Conservation (phyloP, 768 basidiomycete species). For the Podaxis sp. region DNA sequence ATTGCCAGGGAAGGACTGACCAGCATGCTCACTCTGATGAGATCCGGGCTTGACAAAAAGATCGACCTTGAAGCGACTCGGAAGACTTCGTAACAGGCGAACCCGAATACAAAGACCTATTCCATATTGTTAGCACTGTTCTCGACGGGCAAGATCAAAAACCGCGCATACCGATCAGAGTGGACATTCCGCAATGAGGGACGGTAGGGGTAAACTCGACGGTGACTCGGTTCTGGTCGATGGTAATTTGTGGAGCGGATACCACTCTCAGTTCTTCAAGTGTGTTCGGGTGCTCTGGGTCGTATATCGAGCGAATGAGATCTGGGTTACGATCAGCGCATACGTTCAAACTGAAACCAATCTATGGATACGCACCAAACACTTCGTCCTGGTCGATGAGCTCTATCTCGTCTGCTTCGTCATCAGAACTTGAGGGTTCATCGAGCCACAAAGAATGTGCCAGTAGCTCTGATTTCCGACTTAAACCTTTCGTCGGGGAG, state of each 20-base stretch:
- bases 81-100: conserved; percentile 83
- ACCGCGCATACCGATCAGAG: conserved; percentile 73
- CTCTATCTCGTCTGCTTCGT: conserved; percentile 56
- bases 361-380: conserved; percentile 58
- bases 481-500: conserved; percentile 46
- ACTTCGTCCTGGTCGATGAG: conserved; percentile 91
- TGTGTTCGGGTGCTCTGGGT: conserved; percentile 93
- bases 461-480: conserved; percentile 40
- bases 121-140: background rate
- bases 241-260: conserved; percentile 78
- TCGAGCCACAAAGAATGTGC: conserved; percentile 64
- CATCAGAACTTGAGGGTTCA: conserved; percentile 41
- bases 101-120: conserved; percentile 95
- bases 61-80: conserved; percentile 92
- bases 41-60: conserved; percentile 92
- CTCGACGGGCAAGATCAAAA: background rate
- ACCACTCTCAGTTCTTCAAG: conserved; percentile 96
- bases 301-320: conserved; percentile 87
- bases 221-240: conserved; percentile 59
- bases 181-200: conserved; percentile 97
- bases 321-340: conserved; percentile 45
- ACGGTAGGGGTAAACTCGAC: conserved; percentile 98
- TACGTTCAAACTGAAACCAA: background rate
- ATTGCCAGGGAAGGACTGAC: conserved; percentile 39
- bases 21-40: conserved; percentile 91